These are phyloP conservation scores for Pseudoscleropodium purum DNA, from an alignment of 225 moss, liverwort and hornwort species.

Conservation along the genomic window DNA sequence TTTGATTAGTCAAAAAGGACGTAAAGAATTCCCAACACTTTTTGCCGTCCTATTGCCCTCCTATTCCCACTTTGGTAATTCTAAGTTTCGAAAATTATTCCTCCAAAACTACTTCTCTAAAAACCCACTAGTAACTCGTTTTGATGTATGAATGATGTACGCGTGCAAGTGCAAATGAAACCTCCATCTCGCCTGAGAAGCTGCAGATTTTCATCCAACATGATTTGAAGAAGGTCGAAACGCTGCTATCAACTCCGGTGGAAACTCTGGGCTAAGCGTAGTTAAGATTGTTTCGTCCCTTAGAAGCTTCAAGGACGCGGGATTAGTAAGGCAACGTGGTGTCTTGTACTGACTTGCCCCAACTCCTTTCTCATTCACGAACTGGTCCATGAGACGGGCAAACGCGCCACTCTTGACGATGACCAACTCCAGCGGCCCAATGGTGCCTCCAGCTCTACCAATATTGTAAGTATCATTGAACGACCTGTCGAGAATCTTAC, in stretches of 20 bases:
- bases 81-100: background rate
- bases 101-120: background rate
- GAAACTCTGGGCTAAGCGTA: background rate
- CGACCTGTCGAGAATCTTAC: slow-evolving; percentile 16
- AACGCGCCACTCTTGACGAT: slow-evolving; percentile 28
- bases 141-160: background rate
- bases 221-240: background rate
- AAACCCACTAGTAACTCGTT: background rate
- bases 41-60: no score
- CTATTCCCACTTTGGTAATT: no score
- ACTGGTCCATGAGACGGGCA: background rate
- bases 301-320: background rate
- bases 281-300: background rate
- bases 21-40: background rate
- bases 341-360: slow-evolving; percentile 30
- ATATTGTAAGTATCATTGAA: slow-evolving; percentile 11
- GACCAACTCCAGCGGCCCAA: slow-evolving; percentile 22
- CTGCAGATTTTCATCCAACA: background rate
- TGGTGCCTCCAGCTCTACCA: slow-evolving; percentile 11
- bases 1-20: background rate
- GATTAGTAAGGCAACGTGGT: background rate
- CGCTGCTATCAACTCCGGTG: background rate
- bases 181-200: background rate
- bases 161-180: background rate
- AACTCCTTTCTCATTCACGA: background rate